Conservation (phyloP, 169 alveolate species). For the Toxoplasma gondii region DNA sequence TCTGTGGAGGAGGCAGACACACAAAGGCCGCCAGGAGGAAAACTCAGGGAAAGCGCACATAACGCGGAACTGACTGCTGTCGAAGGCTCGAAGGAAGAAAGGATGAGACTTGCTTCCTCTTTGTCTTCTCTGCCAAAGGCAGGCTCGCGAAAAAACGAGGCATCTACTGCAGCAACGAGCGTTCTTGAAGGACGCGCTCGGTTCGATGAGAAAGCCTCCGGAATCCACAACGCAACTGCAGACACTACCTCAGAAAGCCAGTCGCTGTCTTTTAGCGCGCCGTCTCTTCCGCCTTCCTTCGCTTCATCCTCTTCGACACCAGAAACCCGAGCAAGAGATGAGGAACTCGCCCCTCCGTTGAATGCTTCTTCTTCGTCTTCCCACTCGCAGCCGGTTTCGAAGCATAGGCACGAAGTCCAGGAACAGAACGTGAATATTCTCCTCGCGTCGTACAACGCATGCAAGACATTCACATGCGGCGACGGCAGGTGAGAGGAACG, state of each 20-base stretch:
- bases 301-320: background rate
- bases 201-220: too few relatives aligned
- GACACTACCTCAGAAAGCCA: background rate
- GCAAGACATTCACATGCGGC: constrained; percentile 16
- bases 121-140: too few relatives aligned
- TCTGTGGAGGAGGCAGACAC: too few relatives aligned
- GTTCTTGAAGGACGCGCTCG: too few relatives aligned
- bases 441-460: background rate
- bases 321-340: background rate
- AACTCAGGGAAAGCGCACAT: too few relatives aligned
- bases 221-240: background rate
- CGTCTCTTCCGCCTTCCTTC: background rate
- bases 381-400: background rate
- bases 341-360: background rate
- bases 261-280: background rate
- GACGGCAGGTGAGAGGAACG: constrained; percentile 18
- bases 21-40: too few relatives aligned
- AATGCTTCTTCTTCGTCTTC: background rate
- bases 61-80: too few relatives aligned
- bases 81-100: too few relatives aligned
- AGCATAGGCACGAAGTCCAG: background rate
- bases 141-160: too few relatives aligned
- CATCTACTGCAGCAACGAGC: too few relatives aligned
- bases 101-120: too few relatives aligned
- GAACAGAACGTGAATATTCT: background rate